Percentiles rank a stretch among this genome's conserved stretches.
Evolutionary conservation across 176 grass and related monocot genomes (phyloP).

Genomic region (Bothriochloa decipiens): DNA sequence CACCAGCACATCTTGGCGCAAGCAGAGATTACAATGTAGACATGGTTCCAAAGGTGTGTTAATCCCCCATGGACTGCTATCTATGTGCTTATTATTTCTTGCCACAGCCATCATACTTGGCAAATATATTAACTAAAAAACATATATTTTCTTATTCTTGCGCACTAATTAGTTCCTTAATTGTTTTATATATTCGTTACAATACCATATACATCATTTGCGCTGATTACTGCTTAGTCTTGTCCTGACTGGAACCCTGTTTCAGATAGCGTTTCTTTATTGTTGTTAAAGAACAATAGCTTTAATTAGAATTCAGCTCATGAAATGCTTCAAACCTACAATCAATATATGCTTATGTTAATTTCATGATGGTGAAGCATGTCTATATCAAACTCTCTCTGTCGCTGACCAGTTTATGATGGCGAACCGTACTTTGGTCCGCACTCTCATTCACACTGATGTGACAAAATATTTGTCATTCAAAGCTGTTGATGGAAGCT

Average conservation of each 20-base stretch:
- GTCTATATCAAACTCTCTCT: constrained; percentile 8
- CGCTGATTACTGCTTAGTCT: not conserved
- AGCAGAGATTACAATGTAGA: constrained; percentile 88
- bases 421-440: constrained; percentile 80
- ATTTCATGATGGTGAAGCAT: constrained; percentile 15
- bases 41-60: constrained; percentile 79
- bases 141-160: constrained; percentile 19
- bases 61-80: not conserved
- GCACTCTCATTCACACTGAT: constrained; percentile 78
- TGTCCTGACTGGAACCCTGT: constrained; percentile 17
- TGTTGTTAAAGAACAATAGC: not conserved
- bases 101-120: not conserved
- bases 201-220: not conserved
- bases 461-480: too few species aligned
- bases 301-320: constrained; percentile 16
- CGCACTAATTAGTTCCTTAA: not conserved
- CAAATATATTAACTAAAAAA: not conserved
- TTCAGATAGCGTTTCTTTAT: not conserved
- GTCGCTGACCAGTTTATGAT: constrained; percentile 74
- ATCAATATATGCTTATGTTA: constrained; percentile 20
- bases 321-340: constrained; percentile 20
- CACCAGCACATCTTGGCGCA: constrained; percentile 59
- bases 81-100: not conserved
- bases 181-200: constrained; percentile 7
- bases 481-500: constrained; percentile 51